A percentile compares a stretch with the other conserved stretches of the same genome.
Conservation (phyloP, 2,329 filamentous ascomycete species). For the Lecanicillium sp. region DNA sequence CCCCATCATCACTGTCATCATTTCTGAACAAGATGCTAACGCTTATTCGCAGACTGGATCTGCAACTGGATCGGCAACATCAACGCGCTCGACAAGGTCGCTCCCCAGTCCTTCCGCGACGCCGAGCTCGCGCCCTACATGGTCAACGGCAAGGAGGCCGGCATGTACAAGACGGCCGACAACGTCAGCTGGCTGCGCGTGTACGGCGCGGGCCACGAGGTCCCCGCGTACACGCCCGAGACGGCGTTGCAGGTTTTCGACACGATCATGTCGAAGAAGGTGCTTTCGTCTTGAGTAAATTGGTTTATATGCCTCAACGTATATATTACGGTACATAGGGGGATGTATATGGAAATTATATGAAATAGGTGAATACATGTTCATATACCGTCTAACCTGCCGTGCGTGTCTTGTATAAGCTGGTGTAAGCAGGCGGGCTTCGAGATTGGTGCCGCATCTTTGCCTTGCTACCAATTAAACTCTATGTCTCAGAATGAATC, state of each 20-base stretch:
- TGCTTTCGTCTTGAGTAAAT: slow-evolving; percentile 5
- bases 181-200: slow-evolving; percentile 46
- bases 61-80: slow-evolving; percentile 53
- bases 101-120: slow-evolving; percentile 32
- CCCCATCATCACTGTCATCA: too few relatives aligned
- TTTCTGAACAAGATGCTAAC: background rate
- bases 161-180: slow-evolving; percentile 43
- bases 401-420: too few relatives aligned
- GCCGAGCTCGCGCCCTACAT: slow-evolving; percentile 42
- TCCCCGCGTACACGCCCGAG: slow-evolving; percentile 18
- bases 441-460: too few relatives aligned
- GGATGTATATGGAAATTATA: too few relatives aligned
- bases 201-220: slow-evolving; percentile 39
- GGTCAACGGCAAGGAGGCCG: slow-evolving; percentile 39
- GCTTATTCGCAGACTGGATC: slow-evolving; percentile 40
- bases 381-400: too few relatives aligned
- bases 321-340: too few relatives aligned
- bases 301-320: background rate
- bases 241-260: slow-evolving; percentile 12
- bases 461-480: too few relatives aligned
- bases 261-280: slow-evolving; percentile 9
- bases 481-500: too few relatives aligned
- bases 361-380: too few relatives aligned
- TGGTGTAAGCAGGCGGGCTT: too few relatives aligned
- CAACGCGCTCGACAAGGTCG: slow-evolving; percentile 39